These are phyloP conservation scores for Salicornia ramosissima DNA, from an alignment of 148 eudicot genomes.

Conservation along the genomic window DNA sequence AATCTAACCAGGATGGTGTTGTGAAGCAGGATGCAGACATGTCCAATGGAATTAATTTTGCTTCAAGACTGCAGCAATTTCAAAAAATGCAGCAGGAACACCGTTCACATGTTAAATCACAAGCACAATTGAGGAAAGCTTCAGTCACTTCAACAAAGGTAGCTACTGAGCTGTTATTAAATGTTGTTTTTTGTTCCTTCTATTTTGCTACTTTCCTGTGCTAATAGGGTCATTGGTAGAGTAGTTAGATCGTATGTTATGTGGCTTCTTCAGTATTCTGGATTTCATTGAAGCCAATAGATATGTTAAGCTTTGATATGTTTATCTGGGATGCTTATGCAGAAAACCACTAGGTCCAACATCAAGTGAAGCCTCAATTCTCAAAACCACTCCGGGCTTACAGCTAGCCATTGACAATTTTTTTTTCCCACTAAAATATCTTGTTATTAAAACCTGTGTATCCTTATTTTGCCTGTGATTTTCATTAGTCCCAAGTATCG, in stretches of 20 bases:
- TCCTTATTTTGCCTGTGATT: too few relatives aligned
- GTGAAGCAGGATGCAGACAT: slow-evolving; percentile 32
- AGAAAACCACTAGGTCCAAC: not conserved
- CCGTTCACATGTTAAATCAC: slow-evolving; percentile 48
- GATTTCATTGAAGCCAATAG: not conserved
- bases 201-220: not conserved
- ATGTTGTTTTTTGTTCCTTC: not conserved
- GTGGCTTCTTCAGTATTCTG: not conserved
- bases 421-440: too few relatives aligned
- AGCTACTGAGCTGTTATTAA: not conserved
- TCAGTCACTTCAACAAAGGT: slow-evolving; percentile 45
- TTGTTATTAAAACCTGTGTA: too few relatives aligned
- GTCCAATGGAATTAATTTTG: slow-evolving; percentile 72
- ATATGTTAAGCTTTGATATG: not conserved
- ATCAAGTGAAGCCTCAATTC: not conserved
- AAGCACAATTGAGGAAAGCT: slow-evolving; percentile 33
- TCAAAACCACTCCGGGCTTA: not conserved
- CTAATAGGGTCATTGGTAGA: not conserved
- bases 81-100: slow-evolving; percentile 67
- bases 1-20: slow-evolving; percentile 47
- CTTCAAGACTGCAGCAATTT: slow-evolving; percentile 65
- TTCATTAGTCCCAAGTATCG: too few relatives aligned
- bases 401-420: not conserved
- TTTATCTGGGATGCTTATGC: not conserved
- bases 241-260: not conserved